A percentile compares a stretch with the other conserved stretches of the same genome.
Evolutionary conservation across 768 basidiomycete species (phyloP).

Genomic region (Termitomyces sp.): DNA sequence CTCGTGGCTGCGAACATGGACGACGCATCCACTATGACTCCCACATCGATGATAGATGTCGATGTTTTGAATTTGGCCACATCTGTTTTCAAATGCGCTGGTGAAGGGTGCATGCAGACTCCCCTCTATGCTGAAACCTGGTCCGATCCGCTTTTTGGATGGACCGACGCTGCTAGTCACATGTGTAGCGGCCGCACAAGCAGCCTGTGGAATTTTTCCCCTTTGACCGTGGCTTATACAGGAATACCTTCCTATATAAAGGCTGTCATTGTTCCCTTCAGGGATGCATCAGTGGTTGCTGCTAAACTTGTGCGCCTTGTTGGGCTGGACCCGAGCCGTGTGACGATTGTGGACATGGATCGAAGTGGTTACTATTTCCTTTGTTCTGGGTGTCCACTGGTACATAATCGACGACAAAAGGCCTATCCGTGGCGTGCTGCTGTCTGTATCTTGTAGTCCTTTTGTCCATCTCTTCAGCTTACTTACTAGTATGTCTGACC

Average conservation of each 20-base stretch:
- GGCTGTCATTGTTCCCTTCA: neutral
- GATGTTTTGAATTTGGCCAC: conserved; percentile 12
- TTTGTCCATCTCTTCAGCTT: neutral
- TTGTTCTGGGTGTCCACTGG: conserved; percentile 5
- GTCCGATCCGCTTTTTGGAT: conserved; percentile 12
- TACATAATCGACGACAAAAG: neutral
- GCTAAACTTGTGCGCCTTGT: conserved; percentile 5
- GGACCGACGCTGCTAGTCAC: conserved; percentile 7
- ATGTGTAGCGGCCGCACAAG: neutral
- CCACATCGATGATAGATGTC: neutral
- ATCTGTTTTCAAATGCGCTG: conserved; percentile 14
- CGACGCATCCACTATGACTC: neutral
- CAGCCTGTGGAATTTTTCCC: too few relatives aligned
- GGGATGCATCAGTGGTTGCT: conserved; percentile 1
- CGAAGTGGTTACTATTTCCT: neutral
- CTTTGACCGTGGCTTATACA: too few relatives aligned
- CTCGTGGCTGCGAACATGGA: neutral
- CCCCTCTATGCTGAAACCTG: neutral
- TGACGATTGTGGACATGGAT: conserved; percentile 14
- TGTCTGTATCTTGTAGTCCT: conserved; percentile 1
- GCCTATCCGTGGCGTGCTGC: conserved; percentile 14
- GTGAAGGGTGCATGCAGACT: neutral
- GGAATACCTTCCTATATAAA: neutral
- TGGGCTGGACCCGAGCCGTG: conserved; percentile 2
- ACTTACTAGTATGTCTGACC: neutral